These are phyloP conservation scores for Microbotryum silenes-acaulis DNA, from an alignment of 1,284 basidiomycete genomes.

Conservation along the genomic window DNA sequence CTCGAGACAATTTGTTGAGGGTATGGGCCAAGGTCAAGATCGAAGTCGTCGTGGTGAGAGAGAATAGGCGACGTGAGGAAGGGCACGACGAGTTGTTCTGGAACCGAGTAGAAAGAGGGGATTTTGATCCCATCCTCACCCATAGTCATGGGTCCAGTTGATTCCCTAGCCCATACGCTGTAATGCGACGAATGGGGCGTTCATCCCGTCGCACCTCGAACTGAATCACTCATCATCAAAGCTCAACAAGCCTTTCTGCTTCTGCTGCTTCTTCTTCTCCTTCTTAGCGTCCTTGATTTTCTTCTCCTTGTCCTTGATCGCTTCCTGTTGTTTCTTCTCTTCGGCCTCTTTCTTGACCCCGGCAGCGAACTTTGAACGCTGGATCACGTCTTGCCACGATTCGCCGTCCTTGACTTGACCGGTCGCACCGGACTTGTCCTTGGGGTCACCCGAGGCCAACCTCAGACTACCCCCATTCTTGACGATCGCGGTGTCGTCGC, in stretches of 20 bases:
- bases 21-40: too few species aligned
- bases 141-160: too few species aligned
- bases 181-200: too few species aligned
- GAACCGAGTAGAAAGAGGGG: too few species aligned
- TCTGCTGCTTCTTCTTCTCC: slow-evolving; percentile 11
- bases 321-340: neutral
- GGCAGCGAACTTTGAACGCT: slow-evolving; percentile 1
- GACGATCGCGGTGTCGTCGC: neutral
- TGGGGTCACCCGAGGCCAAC: slow-evolving; percentile 15
- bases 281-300: slow-evolving; percentile 3
- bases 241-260: slow-evolving; percentile 7
- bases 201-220: too few species aligned
- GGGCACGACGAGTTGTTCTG: too few species aligned
- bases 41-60: too few species aligned
- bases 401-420: slow-evolving; percentile 5
- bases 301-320: slow-evolving; percentile 5
- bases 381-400: slow-evolving; percentile 21
- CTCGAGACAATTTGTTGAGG: too few species aligned
- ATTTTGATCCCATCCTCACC: too few species aligned
- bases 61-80: too few species aligned
- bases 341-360: neutral
- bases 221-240: too few species aligned
- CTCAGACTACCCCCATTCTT: slow-evolving; percentile 12
- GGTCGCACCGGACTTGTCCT: neutral
- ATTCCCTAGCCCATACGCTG: too few species aligned